These are phyloP conservation scores for Casaregolazyma lundiana DNA, from an alignment of 1,139 yeast genomes.

Conservation along the genomic window DNA sequence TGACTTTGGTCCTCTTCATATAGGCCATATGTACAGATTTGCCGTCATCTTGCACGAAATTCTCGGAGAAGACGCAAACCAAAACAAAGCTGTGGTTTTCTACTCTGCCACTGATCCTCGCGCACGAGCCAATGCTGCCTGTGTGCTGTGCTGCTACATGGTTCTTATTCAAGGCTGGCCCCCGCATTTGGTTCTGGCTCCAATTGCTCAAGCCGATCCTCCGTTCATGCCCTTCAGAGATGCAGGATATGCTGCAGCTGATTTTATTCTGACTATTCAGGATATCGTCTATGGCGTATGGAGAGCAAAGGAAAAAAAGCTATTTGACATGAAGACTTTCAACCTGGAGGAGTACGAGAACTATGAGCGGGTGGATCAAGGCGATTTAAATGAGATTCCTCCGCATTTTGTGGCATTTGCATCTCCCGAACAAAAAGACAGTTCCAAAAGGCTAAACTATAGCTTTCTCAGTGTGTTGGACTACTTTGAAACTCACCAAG, in stretches of 20 bases:
- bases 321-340: constrained; percentile 82
- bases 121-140: constrained; percentile 89
- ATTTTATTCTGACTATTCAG: constrained; percentile 86
- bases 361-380: constrained; percentile 93
- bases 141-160: constrained; percentile 92
- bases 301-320: constrained; percentile 94
- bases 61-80: constrained; percentile 76
- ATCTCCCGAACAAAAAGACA: constrained; percentile 76
- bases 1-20: constrained; percentile 93
- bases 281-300: constrained; percentile 94
- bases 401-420: constrained; percentile 97
- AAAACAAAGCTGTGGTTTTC: constrained; percentile 84
- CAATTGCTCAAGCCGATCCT: constrained; percentile 86
- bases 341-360: constrained; percentile 88
- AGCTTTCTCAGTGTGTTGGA: constrained; percentile 70
- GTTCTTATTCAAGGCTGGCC: constrained; percentile 95
- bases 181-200: constrained; percentile 95
- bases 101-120: constrained; percentile 79
- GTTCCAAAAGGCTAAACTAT: constrained; percentile 29
- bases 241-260: constrained; percentile 95
- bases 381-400: constrained; percentile 87
- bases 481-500: constrained; percentile 67
- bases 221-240: constrained; percentile 94
- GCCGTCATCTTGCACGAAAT: constrained; percentile 93
- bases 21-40: constrained; percentile 88